These are phyloP conservation scores for Penicillium sp. DNA, from an alignment of 2,329 filamentous ascomycete genomes.

Conservation along the genomic window DNA sequence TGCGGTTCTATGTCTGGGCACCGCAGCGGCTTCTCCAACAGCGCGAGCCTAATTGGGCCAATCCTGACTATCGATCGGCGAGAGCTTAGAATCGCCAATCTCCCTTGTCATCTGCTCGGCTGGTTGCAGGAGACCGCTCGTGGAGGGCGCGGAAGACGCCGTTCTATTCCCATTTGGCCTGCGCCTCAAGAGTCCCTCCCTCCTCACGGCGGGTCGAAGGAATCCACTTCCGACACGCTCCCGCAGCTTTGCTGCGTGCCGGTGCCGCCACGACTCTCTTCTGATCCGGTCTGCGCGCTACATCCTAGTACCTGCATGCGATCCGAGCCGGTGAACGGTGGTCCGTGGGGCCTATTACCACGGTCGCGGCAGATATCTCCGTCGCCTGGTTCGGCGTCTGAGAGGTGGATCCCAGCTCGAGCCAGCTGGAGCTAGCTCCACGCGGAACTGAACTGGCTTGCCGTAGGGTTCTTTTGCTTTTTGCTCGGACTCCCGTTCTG, in stretches of 20 bases:
- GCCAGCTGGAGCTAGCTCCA: conserved; percentile 11
- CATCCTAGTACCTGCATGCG: conserved; percentile 35
- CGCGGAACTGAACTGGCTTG: conserved; percentile 9
- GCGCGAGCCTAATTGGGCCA: conserved; percentile 12
- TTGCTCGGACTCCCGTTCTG: background rate
- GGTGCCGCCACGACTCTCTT: conserved; percentile 12
- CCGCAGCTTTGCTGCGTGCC: conserved; percentile 12
- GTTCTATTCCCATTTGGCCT: conserved; percentile 18
- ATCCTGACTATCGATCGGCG: conserved; percentile 12
- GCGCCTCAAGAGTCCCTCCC: background rate
- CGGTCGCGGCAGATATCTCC: conserved; percentile 24
- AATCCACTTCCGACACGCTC: conserved; percentile 13
- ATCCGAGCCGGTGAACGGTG: conserved; percentile 34
- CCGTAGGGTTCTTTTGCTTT: background rate
- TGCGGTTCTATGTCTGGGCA: conserved; percentile 1
- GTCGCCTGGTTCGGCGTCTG: conserved; percentile 1
- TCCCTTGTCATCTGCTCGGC: conserved; percentile 17
- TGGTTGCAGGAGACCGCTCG: conserved; percentile 18
- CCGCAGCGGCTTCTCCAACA: conserved; percentile 5
- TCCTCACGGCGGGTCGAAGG: conserved; percentile 1
- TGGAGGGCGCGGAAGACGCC: conserved; percentile 18
- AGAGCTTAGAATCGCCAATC: conserved; percentile 12
- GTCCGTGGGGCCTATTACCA: conserved; percentile 24
- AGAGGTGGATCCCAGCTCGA: background rate
- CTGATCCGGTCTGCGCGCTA: conserved; percentile 18